Evolutionary conservation across 139 green algal genomes (phyloP), one percentile per base, ranked within the genome.

Genomic region (Zygnema cylindricum): DNA sequence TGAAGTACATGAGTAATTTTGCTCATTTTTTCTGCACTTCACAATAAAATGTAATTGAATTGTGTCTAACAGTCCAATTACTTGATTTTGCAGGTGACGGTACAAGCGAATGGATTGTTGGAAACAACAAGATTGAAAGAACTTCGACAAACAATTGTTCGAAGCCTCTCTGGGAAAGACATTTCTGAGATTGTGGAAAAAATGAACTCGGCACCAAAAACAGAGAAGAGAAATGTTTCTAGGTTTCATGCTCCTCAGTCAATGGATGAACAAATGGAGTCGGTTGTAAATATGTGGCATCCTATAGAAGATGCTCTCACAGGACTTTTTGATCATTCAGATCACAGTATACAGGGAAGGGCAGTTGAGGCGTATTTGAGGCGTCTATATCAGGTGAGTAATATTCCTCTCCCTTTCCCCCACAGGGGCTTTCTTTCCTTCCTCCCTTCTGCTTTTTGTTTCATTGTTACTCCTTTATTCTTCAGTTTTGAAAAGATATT

Each of bases 241-340:
- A 30, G 30, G 30, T 30, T 30, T 35, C 25, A 25, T 25, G 57
- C 57, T 25, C 57, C 30, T 73, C 57, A 30, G 57, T 30, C 57
- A 73, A 25, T 73, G 57, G 25, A 25, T 35, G 81, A 92, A 55
- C 38, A 85, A 0, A 92, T 93, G 57, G 91, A 94, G 69, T 94
- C 95, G 92, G 92, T 98, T 77, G 95, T 98, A 40, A 91, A 95
- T 36, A 95, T 96, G 3, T 95, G 94, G 0, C 96, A 96, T 2
- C 95, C 97, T 0, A 95, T 99, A n/a, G 97, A 99, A 86, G 97
- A 99, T 42, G 95, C 96, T 0, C 93, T 99, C 40, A 95, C 95
- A 0, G 94, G 92, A 0, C 86, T 99, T 49, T 90, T 98, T 54
- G 94, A 96, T 86, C 89, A 95, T 69, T 69, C 57, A 2, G 92